Evolutionary conservation across 192 early-diverging fungal genomes (phyloP).

Genomic region (Backusella luteola): DNA sequence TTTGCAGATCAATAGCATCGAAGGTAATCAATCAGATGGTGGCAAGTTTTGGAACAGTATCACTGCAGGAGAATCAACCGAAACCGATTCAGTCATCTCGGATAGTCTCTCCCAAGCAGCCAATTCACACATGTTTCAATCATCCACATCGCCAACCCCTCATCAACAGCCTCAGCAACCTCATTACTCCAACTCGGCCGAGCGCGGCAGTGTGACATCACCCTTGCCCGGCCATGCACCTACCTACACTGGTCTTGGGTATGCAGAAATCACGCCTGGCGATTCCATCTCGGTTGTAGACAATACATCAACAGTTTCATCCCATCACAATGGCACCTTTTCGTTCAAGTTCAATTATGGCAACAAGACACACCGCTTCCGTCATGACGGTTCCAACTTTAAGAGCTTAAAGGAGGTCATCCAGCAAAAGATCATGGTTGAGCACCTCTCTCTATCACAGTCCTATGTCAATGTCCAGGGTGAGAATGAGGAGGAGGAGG

Average conservation of each 20-base stretch:
- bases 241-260: constrained; percentile 13
- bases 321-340: constrained; percentile 29
- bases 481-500: constrained; percentile 37
- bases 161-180: not conserved
- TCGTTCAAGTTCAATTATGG: constrained; percentile 63
- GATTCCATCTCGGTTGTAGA: constrained; percentile 28
- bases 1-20: constrained; percentile 33
- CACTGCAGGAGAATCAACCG: constrained; percentile 35
- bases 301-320: constrained; percentile 21
- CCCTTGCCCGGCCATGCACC: constrained; percentile 10
- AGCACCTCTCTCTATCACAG: constrained; percentile 28
- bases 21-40: constrained; percentile 31
- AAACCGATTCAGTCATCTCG: constrained; percentile 40
- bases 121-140: constrained; percentile 31
- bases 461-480: constrained; percentile 15
- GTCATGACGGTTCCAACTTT: constrained; percentile 32
- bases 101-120: constrained; percentile 37
- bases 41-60: constrained; percentile 45
- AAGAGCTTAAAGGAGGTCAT: constrained; percentile 39
- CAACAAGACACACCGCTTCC: constrained; percentile 66
- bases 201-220: not conserved
- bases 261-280: constrained; percentile 19
- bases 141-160: constrained; percentile 39
- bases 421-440: constrained; percentile 45
- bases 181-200: not conserved